phyloP scores from a whole-genome alignment of 768 basidiomycete species.

The Austroboletus eburneus region DNA sequence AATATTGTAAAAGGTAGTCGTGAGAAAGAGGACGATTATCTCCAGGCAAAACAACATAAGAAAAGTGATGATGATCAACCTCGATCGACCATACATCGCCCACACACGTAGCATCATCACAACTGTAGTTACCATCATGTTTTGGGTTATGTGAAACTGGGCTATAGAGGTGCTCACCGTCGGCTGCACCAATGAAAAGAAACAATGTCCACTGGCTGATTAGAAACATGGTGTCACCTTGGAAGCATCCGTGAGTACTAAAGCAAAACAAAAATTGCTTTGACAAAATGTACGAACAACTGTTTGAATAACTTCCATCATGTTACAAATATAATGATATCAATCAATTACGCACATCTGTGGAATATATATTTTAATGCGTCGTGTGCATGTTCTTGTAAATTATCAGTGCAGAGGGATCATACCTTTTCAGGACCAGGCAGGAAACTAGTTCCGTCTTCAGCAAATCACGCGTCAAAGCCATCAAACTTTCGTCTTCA shows the following conservation, averaged over 20 bases:
- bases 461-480: not conserved
- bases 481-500: not conserved
- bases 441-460: conserved; percentile 1
- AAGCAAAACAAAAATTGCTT: fast-evolving
- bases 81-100: conserved; percentile 3
- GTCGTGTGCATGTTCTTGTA: not conserved
- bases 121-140: not conserved
- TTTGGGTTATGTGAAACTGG: not conserved
- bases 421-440: not conserved
- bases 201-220: not conserved
- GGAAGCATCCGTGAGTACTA: not conserved
- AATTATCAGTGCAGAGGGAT: not conserved
- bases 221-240: not conserved
- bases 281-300: not conserved
- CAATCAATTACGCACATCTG: not conserved
- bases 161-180: conserved; percentile 1
- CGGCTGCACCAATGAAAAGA: conserved; percentile 3
- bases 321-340: not conserved
- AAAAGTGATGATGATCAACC: not conserved
- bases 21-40: not conserved
- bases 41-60: not conserved
- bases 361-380: not conserved
- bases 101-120: conserved; percentile 1
- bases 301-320: not conserved
- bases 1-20: not conserved